phyloP scores from a whole-genome alignment of 1,284 basidiomycete species.

The Schizopora paradoxa region DNA sequence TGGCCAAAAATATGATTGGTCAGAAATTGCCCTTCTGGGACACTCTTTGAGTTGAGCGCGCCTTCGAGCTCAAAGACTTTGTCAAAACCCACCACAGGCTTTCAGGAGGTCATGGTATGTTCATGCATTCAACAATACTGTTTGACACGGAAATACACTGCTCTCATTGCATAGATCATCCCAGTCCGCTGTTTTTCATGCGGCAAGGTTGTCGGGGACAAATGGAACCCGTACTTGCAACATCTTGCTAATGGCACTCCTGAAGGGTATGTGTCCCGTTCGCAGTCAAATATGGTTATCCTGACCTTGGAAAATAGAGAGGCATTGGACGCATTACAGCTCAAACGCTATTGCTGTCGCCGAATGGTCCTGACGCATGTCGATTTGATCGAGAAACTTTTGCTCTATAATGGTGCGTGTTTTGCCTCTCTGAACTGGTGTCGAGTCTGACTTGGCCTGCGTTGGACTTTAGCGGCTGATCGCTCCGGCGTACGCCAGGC shows the following conservation, averaged over 20 bases:
- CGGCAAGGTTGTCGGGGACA: constrained; percentile 90
- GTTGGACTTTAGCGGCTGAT: no score
- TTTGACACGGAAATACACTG: no score
- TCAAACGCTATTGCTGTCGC: constrained; percentile 94
- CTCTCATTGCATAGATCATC: constrained; percentile 55
- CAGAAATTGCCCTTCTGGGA: no score
- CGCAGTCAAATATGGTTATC: constrained; percentile 2
- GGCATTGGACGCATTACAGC: constrained; percentile 84
- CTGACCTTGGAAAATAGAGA: constrained; percentile 49
- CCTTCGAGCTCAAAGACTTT: no score
- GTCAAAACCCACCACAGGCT: no score
- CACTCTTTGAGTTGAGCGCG: no score
- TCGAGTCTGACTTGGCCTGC: constrained; percentile 1
- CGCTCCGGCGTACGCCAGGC: no score
- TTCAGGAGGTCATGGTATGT: no score
- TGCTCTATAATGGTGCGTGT: constrained; percentile 91
- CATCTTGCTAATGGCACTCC: constrained; percentile 71
- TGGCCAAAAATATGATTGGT: no score
- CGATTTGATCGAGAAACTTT: constrained; percentile 92
- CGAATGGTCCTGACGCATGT: constrained; percentile 98
- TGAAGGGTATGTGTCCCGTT: constrained; percentile 66
- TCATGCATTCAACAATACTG: no score
- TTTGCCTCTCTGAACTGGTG: background rate
- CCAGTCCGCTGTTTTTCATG: constrained; percentile 89
- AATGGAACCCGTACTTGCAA: constrained; percentile 84